A percentile compares a stretch with the other conserved stretches of the same genome.
Evolutionary conservation across 2,329 filamentous ascomycete species (phyloP).

Genomic region (Echinosphaeria canescens): DNA sequence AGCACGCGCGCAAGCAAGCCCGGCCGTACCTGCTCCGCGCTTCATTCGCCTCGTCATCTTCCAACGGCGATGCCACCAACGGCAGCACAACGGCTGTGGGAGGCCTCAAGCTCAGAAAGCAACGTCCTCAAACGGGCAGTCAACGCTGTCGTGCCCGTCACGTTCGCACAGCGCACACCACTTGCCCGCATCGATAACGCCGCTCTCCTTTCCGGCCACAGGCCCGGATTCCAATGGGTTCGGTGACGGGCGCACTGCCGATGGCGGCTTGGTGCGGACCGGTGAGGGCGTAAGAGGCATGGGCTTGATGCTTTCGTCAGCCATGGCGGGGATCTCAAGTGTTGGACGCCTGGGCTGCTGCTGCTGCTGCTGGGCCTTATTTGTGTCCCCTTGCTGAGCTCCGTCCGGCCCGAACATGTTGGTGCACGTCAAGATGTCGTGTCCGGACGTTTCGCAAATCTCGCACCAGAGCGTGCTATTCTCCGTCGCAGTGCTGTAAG

Average conservation of each 20-base stretch:
- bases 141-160: slow-evolving; percentile 90
- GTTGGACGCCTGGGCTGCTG: slow-evolving; percentile 11
- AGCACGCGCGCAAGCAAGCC: too few relatives aligned
- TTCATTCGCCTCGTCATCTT: too few relatives aligned
- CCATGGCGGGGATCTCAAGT: slow-evolving; percentile 11
- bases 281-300: slow-evolving; percentile 27
- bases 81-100: too few relatives aligned
- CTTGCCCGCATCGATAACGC: slow-evolving; percentile 61
- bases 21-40: too few relatives aligned
- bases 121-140: slow-evolving; percentile 85
- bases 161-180: slow-evolving; percentile 96
- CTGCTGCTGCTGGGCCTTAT: neutral
- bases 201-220: slow-evolving; percentile 58
- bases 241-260: slow-evolving; percentile 24
- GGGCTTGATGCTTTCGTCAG: slow-evolving; percentile 22
- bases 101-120: slow-evolving; percentile 42
- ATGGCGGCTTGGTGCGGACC: slow-evolving; percentile 19
- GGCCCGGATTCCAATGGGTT: slow-evolving; percentile 45
- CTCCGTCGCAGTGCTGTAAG: slow-evolving; percentile 49
- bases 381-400: too few relatives aligned
- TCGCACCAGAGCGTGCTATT: slow-evolving; percentile 72
- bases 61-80: too few relatives aligned
- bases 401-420: slow-evolving; percentile 55
- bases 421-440: slow-evolving; percentile 86
- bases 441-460: slow-evolving; percentile 79